These are phyloP conservation scores for Ampelomyces quisqualis DNA, from an alignment of 2,329 filamentous ascomycete genomes.

Conservation along the genomic window DNA sequence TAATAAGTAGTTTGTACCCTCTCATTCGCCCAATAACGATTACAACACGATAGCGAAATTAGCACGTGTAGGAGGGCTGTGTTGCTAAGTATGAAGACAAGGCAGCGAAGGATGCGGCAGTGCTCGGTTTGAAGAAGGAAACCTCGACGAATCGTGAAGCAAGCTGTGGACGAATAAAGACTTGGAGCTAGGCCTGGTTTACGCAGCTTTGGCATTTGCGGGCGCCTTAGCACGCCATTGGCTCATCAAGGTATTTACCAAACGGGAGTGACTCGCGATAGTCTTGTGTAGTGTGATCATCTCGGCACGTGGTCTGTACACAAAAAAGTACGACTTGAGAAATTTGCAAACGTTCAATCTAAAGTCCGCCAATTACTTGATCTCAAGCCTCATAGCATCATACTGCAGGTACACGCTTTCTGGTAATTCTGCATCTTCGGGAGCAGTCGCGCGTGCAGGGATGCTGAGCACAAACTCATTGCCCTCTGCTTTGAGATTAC, in stretches of 20 bases:
- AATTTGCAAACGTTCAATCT: too few relatives aligned
- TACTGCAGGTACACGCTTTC: slow-evolving; percentile 62
- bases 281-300: too few relatives aligned
- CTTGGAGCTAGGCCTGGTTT: neutral
- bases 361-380: slow-evolving; percentile 42
- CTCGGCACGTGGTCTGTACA: too few relatives aligned
- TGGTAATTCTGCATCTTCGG: slow-evolving; percentile 58
- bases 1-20: too few relatives aligned
- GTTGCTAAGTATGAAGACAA: slow-evolving; percentile 12
- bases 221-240: too few relatives aligned
- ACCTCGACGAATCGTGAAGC: slow-evolving; percentile 58
- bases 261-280: too few relatives aligned
- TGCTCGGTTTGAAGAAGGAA: slow-evolving; percentile 59
- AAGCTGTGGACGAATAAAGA: neutral
- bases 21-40: too few relatives aligned
- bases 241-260: too few relatives aligned
- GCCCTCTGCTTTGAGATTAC: slow-evolving; percentile 47
- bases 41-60: too few relatives aligned
- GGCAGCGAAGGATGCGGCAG: slow-evolving; percentile 22
- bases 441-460: slow-evolving; percentile 60
- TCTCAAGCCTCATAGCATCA: slow-evolving; percentile 61
- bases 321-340: too few relatives aligned
- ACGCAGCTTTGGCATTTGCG: too few relatives aligned
- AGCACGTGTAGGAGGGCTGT: slow-evolving; percentile 6
- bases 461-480: slow-evolving; percentile 60